Evolutionary conservation across 2,329 filamentous ascomycete genomes (phyloP).

Genomic region (Beauveria brongniartii): DNA sequence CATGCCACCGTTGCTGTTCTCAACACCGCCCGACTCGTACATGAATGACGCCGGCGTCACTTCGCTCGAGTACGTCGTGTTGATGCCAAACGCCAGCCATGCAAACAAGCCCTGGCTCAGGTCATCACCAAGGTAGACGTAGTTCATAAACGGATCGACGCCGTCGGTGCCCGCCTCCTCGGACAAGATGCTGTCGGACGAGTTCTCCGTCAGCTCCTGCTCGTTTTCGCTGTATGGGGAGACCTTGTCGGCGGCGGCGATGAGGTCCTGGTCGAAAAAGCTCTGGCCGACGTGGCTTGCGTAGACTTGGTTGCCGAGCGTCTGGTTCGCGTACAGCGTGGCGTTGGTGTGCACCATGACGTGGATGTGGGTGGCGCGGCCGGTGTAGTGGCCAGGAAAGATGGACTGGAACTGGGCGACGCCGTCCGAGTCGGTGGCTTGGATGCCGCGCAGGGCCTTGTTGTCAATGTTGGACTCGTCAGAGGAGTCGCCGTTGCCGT

Average conservation of each 20-base stretch:
- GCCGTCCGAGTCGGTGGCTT: slow-evolving; percentile 32
- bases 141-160: slow-evolving; percentile 51
- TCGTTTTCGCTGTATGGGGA: slow-evolving; percentile 41
- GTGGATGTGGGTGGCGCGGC: slow-evolving; percentile 41
- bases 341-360: slow-evolving; percentile 31
- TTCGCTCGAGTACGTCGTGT: slow-evolving; percentile 20
- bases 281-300: slow-evolving; percentile 56
- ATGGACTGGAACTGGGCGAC: slow-evolving; percentile 35
- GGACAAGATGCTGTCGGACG: slow-evolving; percentile 40
- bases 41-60: slow-evolving; percentile 25
- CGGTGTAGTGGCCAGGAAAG: slow-evolving; percentile 37
- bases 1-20: slow-evolving; percentile 18
- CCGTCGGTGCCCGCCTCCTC: slow-evolving; percentile 36
- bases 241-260: slow-evolving; percentile 39
- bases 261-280: slow-evolving; percentile 54
- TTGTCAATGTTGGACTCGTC: slow-evolving; percentile 24
- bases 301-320: slow-evolving; percentile 26
- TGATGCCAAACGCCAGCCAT: slow-evolving; percentile 47
- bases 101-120: slow-evolving; percentile 44
- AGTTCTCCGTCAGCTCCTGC: slow-evolving; percentile 40
- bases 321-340: slow-evolving; percentile 24
- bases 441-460: slow-evolving; percentile 30
- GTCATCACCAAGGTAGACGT: slow-evolving; percentile 46
- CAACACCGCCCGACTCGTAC: slow-evolving; percentile 25
- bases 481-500: slow-evolving; percentile 36